phyloP scores from a whole-genome alignment of 345 rosid species.

The Adansonia digitata region DNA sequence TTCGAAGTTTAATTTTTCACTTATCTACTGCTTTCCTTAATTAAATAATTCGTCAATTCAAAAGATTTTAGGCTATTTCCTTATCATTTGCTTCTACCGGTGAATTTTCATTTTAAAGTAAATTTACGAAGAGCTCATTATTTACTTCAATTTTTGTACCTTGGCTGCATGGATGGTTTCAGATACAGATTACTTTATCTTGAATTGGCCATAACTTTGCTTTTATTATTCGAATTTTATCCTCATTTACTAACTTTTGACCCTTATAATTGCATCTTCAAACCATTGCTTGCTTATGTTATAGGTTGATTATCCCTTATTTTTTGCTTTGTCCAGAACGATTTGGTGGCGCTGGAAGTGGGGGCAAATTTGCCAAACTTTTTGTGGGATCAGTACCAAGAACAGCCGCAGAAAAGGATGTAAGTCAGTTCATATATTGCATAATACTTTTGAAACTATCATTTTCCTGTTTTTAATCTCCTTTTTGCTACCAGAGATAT shows the following conservation, averaged over 20 bases:
- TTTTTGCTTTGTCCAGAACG: constrained; percentile 34
- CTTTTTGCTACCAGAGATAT: background rate
- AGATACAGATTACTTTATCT: background rate
- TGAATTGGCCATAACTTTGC: background rate
- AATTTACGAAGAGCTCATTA: background rate
- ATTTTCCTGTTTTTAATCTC: background rate
- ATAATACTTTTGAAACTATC: background rate
- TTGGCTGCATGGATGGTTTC: background rate
- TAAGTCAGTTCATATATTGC: constrained; percentile 33
- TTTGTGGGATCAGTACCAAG: constrained; percentile 98
- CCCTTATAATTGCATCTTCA: background rate
- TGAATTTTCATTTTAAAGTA: background rate
- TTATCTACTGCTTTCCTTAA: background rate
- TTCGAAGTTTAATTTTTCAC: background rate
- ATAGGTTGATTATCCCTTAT: background rate
- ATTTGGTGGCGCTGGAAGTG: constrained; percentile 39
- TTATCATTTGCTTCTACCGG: background rate
- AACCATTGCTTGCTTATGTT: background rate
- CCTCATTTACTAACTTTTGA: background rate
- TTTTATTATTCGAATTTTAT: background rate
- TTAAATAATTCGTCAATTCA: background rate
- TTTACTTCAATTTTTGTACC: background rate
- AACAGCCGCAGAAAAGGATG: constrained; percentile 78
- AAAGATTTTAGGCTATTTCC: background rate
- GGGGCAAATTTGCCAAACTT: constrained; percentile 69